Evolutionary conservation across 176 grass and related monocot species (phyloP), one percentile per base, ranked within the genome.

Genomic region (Leersia perrieri): DNA sequence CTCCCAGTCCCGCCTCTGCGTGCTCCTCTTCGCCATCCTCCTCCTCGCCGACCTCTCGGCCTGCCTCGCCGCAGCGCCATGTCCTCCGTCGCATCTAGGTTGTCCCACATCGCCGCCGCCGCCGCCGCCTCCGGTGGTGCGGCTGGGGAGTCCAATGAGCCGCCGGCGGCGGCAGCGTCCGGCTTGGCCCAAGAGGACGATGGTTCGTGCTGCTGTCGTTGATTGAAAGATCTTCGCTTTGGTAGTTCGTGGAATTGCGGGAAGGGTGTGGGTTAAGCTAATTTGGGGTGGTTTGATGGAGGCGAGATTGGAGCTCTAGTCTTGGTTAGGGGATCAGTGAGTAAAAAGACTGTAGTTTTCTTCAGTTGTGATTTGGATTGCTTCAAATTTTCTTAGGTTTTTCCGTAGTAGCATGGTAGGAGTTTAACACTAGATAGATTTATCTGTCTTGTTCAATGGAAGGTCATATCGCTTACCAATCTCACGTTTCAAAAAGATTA

Each of bases 141-240:
- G 3, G 42, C 66, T 57, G 78, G 84, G 70, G 90, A 93, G 60
- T 85, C 86, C 39, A 91, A 11, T 53, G 88, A 81, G 28, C 34
- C 63, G 28, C 26, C 82, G 75, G 45, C 53, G 2, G 42, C 84
- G 5, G 51, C 81, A 11, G 41, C 81, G 10, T 72, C 84, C 23
- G 60, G 87, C 8, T 36, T 77, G 32, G 36, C 29, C 72, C 82
- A 80, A 71, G 87, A 94, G 60, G 89, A 90, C 74, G 97, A 93
- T 86, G 93, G 93, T 99, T 23, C 35, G 76, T 80, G 73, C 7
- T 55, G 25, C 53, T 35, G 53, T 36, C 66, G 32, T 69, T 32
- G 35, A 49, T 25, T 31, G 75, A 40, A 58, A 55, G 18, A 64
- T 87, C 20, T 53, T 49, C 51, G 39, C 42, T 61, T 66, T 44